phyloP scores from a whole-genome alignment of 2,329 filamentous ascomycete species.

The Chaetomiaceae sp. region DNA sequence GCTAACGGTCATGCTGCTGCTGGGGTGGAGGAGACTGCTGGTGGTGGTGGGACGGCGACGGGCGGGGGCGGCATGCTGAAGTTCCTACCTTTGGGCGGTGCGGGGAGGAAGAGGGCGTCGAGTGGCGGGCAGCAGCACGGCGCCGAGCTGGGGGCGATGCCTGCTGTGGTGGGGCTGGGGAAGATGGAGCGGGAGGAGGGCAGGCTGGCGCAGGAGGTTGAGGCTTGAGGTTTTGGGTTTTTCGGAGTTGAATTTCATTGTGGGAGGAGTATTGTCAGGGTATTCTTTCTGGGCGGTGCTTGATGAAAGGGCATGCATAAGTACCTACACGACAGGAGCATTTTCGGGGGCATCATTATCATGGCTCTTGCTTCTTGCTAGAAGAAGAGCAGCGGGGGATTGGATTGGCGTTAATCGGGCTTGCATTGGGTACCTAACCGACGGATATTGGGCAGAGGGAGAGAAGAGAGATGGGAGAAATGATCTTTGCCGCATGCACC shows the following conservation, averaged over 20 bases:
- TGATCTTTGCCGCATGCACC: too few relatives aligned
- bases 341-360: too few relatives aligned
- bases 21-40: not conserved
- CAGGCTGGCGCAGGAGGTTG: conserved; percentile 19
- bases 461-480: too few relatives aligned
- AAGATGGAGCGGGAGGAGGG: not conserved
- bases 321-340: too few relatives aligned
- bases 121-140: conserved; percentile 58
- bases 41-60: not conserved
- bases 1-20: conserved; percentile 25
- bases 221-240: not conserved
- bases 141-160: conserved; percentile 64
- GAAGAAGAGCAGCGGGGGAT: too few relatives aligned
- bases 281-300: not conserved
- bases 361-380: too few relatives aligned
- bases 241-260: too few relatives aligned
- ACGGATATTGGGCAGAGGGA: too few relatives aligned
- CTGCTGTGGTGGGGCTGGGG: not conserved
- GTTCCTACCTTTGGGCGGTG: conserved; percentile 1
- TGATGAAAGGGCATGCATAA: not conserved
- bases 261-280: not conserved
- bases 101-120: conserved; percentile 62
- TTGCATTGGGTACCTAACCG: too few relatives aligned
- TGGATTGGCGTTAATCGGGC: too few relatives aligned
- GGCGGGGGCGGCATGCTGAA: not conserved